Percentiles rank a stretch among this genome's conserved stretches.
These are phyloP conservation scores for Comarum palustre DNA, from an alignment of 306 rosid genomes.

Conservation along the genomic window DNA sequence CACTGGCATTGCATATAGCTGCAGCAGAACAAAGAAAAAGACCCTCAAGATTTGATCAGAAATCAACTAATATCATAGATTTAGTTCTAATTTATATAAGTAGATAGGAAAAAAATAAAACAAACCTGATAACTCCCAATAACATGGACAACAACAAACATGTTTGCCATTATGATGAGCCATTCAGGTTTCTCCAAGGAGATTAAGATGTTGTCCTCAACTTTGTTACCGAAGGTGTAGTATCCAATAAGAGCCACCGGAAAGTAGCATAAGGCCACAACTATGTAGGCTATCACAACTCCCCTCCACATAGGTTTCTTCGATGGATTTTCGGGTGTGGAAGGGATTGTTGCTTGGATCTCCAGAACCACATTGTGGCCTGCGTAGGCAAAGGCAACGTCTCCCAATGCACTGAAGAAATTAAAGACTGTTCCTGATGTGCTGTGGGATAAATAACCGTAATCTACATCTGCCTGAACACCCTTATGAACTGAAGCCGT, in stretches of 20 bases:
- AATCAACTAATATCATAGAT: background rate
- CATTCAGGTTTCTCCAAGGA: slow-evolving; percentile 55
- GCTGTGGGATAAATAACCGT: slow-evolving; percentile 32
- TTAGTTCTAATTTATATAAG: slow-evolving; percentile 16
- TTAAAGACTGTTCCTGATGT: slow-evolving; percentile 38
- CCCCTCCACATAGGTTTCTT: slow-evolving; percentile 83
- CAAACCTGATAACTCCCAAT: slow-evolving; percentile 76
- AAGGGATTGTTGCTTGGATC: slow-evolving; percentile 76
- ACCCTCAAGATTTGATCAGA: background rate
- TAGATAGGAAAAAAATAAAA: background rate
- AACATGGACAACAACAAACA: slow-evolving; percentile 76
- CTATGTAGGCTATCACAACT: slow-evolving; percentile 57
- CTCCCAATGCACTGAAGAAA: slow-evolving; percentile 60
- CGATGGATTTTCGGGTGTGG: slow-evolving; percentile 64
- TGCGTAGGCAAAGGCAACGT: slow-evolving; percentile 66
- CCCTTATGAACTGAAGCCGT: slow-evolving; percentile 54
- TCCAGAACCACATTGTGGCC: slow-evolving; percentile 73
- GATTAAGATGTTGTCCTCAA: slow-evolving; percentile 51
- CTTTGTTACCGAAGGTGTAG: slow-evolving; percentile 51
- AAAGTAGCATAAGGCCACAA: slow-evolving; percentile 66
- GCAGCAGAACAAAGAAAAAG: slow-evolving; percentile 28
- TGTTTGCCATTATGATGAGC: slow-evolving; percentile 68
- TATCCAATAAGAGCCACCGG: slow-evolving; percentile 62
- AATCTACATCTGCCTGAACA: slow-evolving; percentile 37
- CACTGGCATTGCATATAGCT: slow-evolving; percentile 79